Evolutionary conservation across 352 stramenopile genomes (phyloP), one percentile per base, ranked within the genome.

Genomic region (Globisporangium recalcitrans): DNA sequence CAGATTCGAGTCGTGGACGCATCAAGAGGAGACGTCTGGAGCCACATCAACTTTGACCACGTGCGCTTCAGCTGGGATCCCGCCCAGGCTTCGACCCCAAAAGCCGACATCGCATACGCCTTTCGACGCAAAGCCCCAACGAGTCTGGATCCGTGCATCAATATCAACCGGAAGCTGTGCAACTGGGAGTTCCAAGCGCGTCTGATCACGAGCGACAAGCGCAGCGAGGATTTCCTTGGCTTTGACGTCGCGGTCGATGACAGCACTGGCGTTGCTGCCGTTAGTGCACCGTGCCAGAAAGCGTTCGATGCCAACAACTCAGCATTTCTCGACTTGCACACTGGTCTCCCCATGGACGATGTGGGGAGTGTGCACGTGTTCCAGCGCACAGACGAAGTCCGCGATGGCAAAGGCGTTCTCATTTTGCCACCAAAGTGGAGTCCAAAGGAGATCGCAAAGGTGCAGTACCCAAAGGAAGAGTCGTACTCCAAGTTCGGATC

Each of bases 31-130:
- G 62, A 71, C 0, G 75, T 84, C 34, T 99, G 95, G 94, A 95
- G 93, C 31, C 95, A 98, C 67, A 98, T 99, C 60, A 98, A 98
- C 68, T 95, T 98, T 44, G 96, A 99, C 71, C 76, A 98, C 42
- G 93, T 99, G 14, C 62, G 80, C 2, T 98, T 99, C 65, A 90
- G 78, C 58, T 99, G 95, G 96, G 68, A 90, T n/a, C 62, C 86
- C 10, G 63, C 68, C 6, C 85, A 96, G 64, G 57, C 78, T 1
- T 76, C 74, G 26, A 92, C 81, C 1, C 71, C 78, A 0, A 77
- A 72, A n/a, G 81, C 90, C 32, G 87, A 87, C 0, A 82, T 80
- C 21, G 87, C 83, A 1, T 97, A 96, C 63, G 73, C 79, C 13
- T 96, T 93, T 61, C 78, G 85, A 7, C 74, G 85, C 34, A 85